phyloP scores from a whole-genome alignment of 495 filamentous ascomycete genomes.

The Xylaria palmicola region DNA sequence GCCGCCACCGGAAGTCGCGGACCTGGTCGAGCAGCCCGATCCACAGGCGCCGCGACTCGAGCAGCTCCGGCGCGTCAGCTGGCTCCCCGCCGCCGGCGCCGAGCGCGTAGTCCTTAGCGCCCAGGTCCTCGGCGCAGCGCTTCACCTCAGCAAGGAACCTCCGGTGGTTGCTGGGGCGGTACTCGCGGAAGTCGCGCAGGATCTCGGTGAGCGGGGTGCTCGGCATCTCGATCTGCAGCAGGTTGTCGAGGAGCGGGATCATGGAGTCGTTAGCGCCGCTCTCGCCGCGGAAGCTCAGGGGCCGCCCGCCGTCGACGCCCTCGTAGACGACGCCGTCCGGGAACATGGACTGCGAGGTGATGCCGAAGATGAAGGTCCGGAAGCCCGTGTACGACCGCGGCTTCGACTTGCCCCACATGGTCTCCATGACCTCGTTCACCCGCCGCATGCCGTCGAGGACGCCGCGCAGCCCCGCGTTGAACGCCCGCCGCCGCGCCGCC shows the following conservation, averaged over 20 bases:
- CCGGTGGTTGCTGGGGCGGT: conserved; percentile 81
- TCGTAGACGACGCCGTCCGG: conserved; percentile 86
- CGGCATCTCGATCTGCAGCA: conserved; percentile 79
- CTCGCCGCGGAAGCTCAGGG: conserved; percentile 77
- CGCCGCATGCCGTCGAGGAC: conserved; percentile 63
- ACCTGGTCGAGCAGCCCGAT: conserved; percentile 76
- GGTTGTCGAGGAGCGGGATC: conserved; percentile 83
- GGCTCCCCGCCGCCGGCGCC: conserved; percentile 33
- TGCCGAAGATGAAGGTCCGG: conserved; percentile 93
- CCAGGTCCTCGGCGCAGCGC: conserved; percentile 51
- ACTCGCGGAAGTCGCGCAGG: conserved; percentile 78
- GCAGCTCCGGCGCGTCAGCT: conserved; percentile 14
- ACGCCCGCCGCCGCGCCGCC: conserved; percentile 42
- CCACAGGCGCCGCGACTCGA: conserved; percentile 57
- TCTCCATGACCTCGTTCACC: conserved; percentile 79
- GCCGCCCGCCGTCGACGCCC: conserved; percentile 65
- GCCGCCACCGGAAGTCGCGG: conserved; percentile 86
- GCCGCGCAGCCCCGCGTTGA: conserved; percentile 63
- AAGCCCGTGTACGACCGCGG: conserved; percentile 77
- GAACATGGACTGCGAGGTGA: conserved; percentile 87
- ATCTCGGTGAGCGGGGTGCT: conserved; percentile 80
- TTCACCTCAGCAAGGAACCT: conserved; percentile 75
- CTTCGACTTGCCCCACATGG: conserved; percentile 84
- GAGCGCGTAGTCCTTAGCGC: conserved; percentile 62
- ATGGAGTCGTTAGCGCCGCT: conserved; percentile 85